These are phyloP conservation scores for Primulina huaijiensis DNA, from an alignment of 257 asterid genomes.

Conservation along the genomic window DNA sequence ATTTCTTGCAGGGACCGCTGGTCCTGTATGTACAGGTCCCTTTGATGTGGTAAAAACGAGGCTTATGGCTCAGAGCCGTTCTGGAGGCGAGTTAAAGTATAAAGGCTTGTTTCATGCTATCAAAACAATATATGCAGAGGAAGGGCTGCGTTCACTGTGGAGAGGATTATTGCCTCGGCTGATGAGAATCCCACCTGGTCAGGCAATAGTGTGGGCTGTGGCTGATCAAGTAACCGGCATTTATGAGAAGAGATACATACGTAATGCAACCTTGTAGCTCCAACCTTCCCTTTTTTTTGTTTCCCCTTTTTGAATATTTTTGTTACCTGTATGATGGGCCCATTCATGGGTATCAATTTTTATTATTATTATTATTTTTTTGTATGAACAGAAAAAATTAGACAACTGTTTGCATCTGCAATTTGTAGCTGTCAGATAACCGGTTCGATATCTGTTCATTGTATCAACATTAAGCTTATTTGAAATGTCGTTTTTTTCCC, in stretches of 20 bases:
- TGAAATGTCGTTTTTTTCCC: too few species aligned
- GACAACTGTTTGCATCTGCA: neutral
- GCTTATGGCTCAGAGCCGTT: conserved; percentile 89
- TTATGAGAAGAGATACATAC: conserved; percentile 64
- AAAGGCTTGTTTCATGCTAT: conserved; percentile 92
- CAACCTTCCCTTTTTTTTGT: neutral
- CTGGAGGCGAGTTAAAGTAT: conserved; percentile 72
- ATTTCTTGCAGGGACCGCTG: conserved; percentile 91
- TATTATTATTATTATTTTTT: too few species aligned
- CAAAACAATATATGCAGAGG: conserved; percentile 67
- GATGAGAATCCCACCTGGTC: conserved; percentile 99
- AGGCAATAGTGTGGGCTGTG: conserved; percentile 96
- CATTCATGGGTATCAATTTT: too few species aligned
- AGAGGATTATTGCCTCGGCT: conserved; percentile 82
- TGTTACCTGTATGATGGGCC: neutral
- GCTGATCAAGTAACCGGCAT: conserved; percentile 90
- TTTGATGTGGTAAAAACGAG: conserved; percentile 97
- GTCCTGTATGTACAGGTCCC: conserved; percentile 95
- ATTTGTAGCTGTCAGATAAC: neutral
- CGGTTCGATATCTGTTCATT: neutral
- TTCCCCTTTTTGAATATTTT: neutral
- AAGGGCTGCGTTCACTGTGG: conserved; percentile 85
- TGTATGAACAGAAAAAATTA: neutral
- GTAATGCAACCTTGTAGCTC: conserved; percentile 35
- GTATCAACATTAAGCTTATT: neutral